These are phyloP conservation scores for Ophiosphaerella narmari DNA, from an alignment of 2,329 filamentous ascomycete genomes.

Conservation along the genomic window DNA sequence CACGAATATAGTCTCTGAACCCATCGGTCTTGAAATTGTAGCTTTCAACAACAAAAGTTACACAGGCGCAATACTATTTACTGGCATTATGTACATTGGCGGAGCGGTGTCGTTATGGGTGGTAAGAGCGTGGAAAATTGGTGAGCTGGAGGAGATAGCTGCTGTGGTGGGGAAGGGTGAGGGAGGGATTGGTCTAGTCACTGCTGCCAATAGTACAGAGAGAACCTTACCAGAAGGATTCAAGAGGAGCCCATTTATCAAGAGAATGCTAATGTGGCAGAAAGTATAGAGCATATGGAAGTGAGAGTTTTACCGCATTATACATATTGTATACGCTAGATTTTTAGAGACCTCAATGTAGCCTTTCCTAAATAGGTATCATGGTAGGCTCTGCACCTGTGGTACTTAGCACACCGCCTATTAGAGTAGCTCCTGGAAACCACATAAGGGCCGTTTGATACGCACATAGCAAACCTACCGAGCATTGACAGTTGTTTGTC, in stretches of 20 bases:
- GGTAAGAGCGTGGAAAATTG: slow-evolving; percentile 66
- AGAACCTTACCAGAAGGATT: slow-evolving; percentile 8
- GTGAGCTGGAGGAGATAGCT: slow-evolving; percentile 53
- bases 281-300: slow-evolving; percentile 25
- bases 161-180: slow-evolving; percentile 34
- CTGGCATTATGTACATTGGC: slow-evolving; percentile 65
- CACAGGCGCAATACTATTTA: slow-evolving; percentile 63
- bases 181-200: slow-evolving; percentile 27
- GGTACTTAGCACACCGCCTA: no score
- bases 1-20: slow-evolving; percentile 50
- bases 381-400: no score
- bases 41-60: slow-evolving; percentile 56
- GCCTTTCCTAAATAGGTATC: no score
- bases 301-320: no score
- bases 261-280: slow-evolving; percentile 36
- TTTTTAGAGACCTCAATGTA: no score
- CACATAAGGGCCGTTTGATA: no score
- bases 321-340: no score
- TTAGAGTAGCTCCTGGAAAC: no score
- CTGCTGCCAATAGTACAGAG: slow-evolving; percentile 2
- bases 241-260: slow-evolving; percentile 31
- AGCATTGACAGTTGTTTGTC: no score
- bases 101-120: slow-evolving; percentile 59
- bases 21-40: slow-evolving; percentile 61
- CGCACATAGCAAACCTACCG: no score